Conservation (phyloP, 352 stramenopile genomes). For the Phytophthora kernoviae region DNA sequence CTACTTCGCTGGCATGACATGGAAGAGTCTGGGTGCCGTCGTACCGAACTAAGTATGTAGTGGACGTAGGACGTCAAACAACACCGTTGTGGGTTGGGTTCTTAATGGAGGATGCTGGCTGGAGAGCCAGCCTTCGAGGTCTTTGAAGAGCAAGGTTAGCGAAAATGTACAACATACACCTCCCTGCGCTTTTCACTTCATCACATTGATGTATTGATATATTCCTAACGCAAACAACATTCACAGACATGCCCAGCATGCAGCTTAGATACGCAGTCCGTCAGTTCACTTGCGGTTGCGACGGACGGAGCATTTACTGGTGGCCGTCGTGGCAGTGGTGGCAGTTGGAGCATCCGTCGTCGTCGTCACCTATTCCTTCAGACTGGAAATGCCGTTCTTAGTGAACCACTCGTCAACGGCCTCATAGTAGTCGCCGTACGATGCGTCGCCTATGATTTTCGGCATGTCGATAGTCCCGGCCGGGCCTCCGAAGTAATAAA, state of each 20-base stretch:
- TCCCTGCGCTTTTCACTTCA: too few species aligned
- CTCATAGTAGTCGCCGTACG: constrained; percentile 22
- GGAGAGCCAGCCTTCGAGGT: too few species aligned
- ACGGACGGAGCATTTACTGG: constrained; percentile 13
- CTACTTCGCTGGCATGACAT: constrained; percentile 46
- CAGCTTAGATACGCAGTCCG: neutral
- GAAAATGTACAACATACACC: too few species aligned
- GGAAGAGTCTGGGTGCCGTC: constrained; percentile 37
- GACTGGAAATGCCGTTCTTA: constrained; percentile 13
- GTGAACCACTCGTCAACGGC: constrained; percentile 20
- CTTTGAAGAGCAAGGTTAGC: too few species aligned
- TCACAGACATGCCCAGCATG: neutral
- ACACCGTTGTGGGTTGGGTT: neutral
- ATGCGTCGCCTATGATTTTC: constrained; percentile 13
- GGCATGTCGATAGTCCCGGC: constrained; percentile 20
- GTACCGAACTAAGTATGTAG: constrained; percentile 32
- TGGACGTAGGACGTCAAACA: neutral
- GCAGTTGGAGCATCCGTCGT: constrained; percentile 5
- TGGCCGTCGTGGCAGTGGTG: neutral
- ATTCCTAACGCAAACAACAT: too few species aligned
- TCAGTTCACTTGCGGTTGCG: constrained; percentile 11
- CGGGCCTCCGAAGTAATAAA: constrained; percentile 20
- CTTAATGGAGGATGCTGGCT: too few species aligned
- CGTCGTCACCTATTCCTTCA: constrained; percentile 23
- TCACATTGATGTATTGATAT: neutral